Evolutionary conservation across 2,329 filamentous ascomycete species (phyloP).

Genomic region (Talaromyces albobiverticillius): DNA sequence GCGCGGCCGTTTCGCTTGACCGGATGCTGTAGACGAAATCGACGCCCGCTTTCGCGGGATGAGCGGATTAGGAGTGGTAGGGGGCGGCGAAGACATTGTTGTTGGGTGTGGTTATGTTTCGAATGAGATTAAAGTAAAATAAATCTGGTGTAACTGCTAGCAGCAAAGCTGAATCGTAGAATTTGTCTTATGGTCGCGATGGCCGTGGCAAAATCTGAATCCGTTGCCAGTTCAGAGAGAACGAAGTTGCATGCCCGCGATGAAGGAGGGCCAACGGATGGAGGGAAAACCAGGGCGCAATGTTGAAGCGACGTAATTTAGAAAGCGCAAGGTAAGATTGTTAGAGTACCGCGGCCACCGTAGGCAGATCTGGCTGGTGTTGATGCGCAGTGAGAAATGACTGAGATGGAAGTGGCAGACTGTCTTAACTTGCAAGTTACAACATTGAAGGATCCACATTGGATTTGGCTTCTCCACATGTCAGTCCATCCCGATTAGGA

Average conservation of each 20-base stretch:
- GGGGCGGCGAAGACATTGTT: constrained; percentile 37
- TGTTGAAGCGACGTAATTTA: no score
- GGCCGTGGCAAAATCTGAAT: not conserved
- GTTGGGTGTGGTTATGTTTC: constrained; percentile 1
- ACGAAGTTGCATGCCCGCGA: not conserved
- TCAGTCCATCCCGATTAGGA: no score
- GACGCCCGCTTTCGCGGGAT: constrained; percentile 43
- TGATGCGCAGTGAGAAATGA: not conserved
- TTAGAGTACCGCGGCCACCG: no score
- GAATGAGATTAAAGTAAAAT: not conserved
- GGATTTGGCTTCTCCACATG: constrained; percentile 2
- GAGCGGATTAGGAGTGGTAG: constrained; percentile 23
- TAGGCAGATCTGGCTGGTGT: not conserved
- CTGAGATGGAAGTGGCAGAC: not conserved
- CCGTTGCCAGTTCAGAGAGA: not conserved
- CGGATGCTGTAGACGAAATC: constrained; percentile 36
- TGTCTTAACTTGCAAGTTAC: no score
- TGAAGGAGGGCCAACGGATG: not conserved
- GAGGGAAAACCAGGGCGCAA: not conserved
- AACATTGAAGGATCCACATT: constrained; percentile 2
- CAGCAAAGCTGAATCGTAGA: not conserved
- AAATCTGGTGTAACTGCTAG: not conserved
- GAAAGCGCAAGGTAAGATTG: not conserved
- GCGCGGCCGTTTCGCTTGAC: constrained; percentile 32
- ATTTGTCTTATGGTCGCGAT: not conserved